These are phyloP conservation scores for Corymbia citriodora DNA, from an alignment of 441 rosid species.

Conservation along the genomic window DNA sequence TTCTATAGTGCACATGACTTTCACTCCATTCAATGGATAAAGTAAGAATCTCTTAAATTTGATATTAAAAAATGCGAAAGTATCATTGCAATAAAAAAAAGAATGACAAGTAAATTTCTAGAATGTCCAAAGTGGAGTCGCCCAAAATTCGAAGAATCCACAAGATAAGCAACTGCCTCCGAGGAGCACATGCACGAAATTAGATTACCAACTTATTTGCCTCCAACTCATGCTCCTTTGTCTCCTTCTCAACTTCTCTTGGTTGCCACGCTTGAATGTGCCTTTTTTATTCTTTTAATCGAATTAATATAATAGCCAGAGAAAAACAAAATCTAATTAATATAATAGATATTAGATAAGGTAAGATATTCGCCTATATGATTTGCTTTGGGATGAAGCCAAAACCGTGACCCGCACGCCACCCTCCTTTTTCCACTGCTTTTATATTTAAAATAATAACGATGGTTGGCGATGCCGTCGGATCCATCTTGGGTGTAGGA, in stretches of 20 bases:
- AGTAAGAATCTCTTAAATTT: background rate
- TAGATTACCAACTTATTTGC: background rate
- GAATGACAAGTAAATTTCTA: background rate
- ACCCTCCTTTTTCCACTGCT: background rate
- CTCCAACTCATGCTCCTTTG: background rate
- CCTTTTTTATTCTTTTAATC: background rate
- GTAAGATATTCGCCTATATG: background rate
- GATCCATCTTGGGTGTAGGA: background rate
- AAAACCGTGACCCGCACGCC: background rate
- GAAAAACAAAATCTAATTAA: background rate
- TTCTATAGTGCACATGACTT: background rate
- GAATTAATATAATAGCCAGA: background rate
- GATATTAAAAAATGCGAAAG: background rate
- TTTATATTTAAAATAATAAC: background rate
- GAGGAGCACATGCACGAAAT: background rate
- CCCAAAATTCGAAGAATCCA: background rate
- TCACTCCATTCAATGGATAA: background rate
- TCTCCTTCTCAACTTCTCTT: background rate
- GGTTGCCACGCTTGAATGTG: background rate
- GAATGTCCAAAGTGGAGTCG: background rate
- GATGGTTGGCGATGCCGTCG: background rate
- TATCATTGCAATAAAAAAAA: background rate
- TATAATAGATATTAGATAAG: background rate
- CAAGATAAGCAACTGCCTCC: background rate
- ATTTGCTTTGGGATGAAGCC: background rate